Conservation (phyloP, 345 rosid genomes). For the Populus nigra region DNA sequence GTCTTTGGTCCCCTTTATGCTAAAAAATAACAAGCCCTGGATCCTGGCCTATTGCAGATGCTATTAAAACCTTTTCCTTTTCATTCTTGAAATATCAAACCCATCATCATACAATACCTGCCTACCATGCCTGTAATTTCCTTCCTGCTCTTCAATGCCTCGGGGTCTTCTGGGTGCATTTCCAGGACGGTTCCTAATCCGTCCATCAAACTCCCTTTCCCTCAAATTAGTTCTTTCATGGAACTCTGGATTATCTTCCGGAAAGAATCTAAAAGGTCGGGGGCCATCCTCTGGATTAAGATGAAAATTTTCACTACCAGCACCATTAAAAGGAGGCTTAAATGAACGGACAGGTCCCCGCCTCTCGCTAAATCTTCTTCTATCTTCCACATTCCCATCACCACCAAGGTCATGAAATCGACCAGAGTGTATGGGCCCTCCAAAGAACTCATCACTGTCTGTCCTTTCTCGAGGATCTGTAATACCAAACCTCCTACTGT, state of each 20-base stretch:
- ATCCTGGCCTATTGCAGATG: conserved; percentile 22
- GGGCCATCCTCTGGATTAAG: conserved; percentile 49
- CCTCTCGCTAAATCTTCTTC: conserved; percentile 68
- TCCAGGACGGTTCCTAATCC: conserved; percentile 51
- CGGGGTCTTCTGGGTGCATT: conserved; percentile 53
- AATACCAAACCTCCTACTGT: conserved; percentile 50
- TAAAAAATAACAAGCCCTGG: conserved; percentile 9
- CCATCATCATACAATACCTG: conserved; percentile 49
- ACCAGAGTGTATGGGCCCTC: conserved; percentile 53
- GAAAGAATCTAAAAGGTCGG: conserved; percentile 50
- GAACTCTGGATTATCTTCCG: conserved; percentile 40
- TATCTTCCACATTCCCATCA: conserved; percentile 56
- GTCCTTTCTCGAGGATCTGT: conserved; percentile 62
- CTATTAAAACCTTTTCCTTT: conserved; percentile 60
- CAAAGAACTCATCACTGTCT: conserved; percentile 50
- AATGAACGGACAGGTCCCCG: conserved; percentile 59
- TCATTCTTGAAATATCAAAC: conserved; percentile 45
- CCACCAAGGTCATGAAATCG: conserved; percentile 57
- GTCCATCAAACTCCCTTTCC: conserved; percentile 60
- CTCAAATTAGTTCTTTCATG: conserved; percentile 54
- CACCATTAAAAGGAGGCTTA: conserved; percentile 52
- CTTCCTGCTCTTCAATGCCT: conserved; percentile 59
- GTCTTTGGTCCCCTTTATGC: not conserved
- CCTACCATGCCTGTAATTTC: conserved; percentile 51
- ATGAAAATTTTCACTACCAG: conserved; percentile 44